A percentile compares a stretch with the other conserved stretches of the same genome.
Evolutionary conservation across 768 basidiomycete genomes (phyloP).

Genomic region (Termitomyces sp.): DNA sequence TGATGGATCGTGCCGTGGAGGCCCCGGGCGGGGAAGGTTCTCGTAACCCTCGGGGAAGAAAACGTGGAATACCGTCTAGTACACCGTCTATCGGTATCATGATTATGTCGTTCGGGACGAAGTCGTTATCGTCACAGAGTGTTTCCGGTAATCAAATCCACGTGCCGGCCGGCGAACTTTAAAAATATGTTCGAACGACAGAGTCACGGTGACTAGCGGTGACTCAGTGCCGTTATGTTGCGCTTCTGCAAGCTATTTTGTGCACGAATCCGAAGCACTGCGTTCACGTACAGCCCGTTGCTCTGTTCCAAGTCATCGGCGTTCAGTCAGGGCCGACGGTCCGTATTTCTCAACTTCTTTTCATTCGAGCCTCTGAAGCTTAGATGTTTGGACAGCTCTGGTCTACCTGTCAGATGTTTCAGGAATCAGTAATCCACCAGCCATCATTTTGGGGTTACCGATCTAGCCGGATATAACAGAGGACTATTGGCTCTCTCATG

Average conservation of each 20-base stretch:
- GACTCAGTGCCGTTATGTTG: neutral
- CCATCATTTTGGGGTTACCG: constrained; percentile 15
- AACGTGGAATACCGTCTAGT: too few species aligned
- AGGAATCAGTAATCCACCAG: constrained; percentile 14
- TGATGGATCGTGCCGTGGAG: neutral
- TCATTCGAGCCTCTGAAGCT: neutral
- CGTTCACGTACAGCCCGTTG: neutral
- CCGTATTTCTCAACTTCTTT: neutral
- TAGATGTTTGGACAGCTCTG: constrained; percentile 18
- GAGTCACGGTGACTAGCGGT: neutral
- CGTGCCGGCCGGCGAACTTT: neutral
- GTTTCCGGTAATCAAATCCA: neutral
- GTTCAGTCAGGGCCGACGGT: neutral
- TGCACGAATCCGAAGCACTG: neutral
- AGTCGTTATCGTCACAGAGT: neutral
- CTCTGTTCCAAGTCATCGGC: neutral
- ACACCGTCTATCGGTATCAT: neutral
- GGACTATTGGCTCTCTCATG: constrained; percentile 11
- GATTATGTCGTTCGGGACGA: neutral
- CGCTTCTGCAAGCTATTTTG: neutral
- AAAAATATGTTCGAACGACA: neutral
- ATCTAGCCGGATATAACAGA: constrained; percentile 16
- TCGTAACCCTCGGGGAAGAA: neutral
- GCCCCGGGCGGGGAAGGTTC: neutral
- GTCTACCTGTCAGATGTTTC: constrained; percentile 19